Base-by-base conservation (phyloP, 768 basidiomycete genomes). In the Amanita pallidorosea region DNA sequence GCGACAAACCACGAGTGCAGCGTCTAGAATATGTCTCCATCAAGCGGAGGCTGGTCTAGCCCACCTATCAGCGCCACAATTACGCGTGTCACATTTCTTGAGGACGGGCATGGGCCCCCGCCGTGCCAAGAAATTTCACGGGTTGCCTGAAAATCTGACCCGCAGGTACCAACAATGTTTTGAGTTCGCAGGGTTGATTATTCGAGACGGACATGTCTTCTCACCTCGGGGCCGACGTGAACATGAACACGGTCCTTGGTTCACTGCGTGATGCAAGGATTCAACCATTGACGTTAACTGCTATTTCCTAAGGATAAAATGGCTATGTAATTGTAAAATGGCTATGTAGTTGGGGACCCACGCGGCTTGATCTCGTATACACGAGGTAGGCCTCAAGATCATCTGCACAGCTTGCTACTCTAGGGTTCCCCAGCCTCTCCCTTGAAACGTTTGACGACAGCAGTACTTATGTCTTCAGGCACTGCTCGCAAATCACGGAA, bases 401-500 rank as follows among this genome's bases (percentile, higher is more conserved):
- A 43, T 15, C 23, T 23, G 42, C 43, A 45, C 43, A 45, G 43
- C 43, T 27, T 27, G n/a, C 5, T 12, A 23, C 23, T 17, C 23
- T 44, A 29, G 27, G 25, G 34, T 17, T 31, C 27, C 33, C 45
- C 31, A 47, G 45, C 13, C 22, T 12, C 29, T 46, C 45, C 45
- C 36, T 48, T 48, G 47, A 48, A 38, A 48, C 47, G n/a, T 37
- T 23, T 13, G 35, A 22, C 8, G 11, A 27, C 38, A 48, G 8
- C 8, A 25, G 11, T 13, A 27, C 22, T 36, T 49, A 49, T 41
- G 49, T 41, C 49, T 27, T 49, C 47, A 48, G 47, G 47, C 47
- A 48, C 47, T 48, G 5, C 35, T 47, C 37, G 48, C 12, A 33
- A 42, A 42, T 49, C 37, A 41, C 49, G 49, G 49, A 49, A 43